These are phyloP conservation scores for Backusella westeae DNA, from an alignment of 192 early-diverging fungal genomes.

Conservation along the genomic window DNA sequence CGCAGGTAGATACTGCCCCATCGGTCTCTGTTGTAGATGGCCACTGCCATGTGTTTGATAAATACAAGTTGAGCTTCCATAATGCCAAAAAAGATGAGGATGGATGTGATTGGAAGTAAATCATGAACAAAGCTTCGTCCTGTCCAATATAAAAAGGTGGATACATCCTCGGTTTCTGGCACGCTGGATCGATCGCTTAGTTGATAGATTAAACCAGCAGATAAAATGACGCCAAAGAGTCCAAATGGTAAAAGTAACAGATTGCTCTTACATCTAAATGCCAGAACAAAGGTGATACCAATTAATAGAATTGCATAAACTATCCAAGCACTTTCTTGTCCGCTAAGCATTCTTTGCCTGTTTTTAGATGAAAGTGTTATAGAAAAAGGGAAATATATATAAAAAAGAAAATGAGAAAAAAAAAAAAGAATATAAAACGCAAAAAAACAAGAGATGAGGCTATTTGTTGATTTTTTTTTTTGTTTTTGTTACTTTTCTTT, in stretches of 20 bases:
- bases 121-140: neutral
- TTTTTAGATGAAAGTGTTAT: conserved; percentile 5
- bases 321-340: conserved; percentile 8
- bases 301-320: conserved; percentile 3
- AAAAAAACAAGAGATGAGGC: neutral
- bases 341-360: conserved; percentile 10
- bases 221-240: neutral
- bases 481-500: neutral
- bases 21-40: conserved; percentile 8
- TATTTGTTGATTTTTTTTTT: neutral
- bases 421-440: conserved; percentile 3
- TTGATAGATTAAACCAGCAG: neutral
- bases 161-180: neutral
- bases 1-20: conserved; percentile 18
- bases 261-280: conserved; percentile 6
- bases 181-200: neutral
- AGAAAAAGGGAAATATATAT: neutral
- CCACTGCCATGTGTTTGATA: conserved; percentile 14
- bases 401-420: neutral
- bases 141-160: neutral
- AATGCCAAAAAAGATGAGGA: conserved; percentile 7
- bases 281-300: neutral
- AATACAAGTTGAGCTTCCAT: conserved; percentile 17
- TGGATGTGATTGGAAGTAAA: neutral
- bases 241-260: neutral